Evolutionary conservation across 2,329 filamentous ascomycete species (phyloP).

Genomic region (Botrytis porri): DNA sequence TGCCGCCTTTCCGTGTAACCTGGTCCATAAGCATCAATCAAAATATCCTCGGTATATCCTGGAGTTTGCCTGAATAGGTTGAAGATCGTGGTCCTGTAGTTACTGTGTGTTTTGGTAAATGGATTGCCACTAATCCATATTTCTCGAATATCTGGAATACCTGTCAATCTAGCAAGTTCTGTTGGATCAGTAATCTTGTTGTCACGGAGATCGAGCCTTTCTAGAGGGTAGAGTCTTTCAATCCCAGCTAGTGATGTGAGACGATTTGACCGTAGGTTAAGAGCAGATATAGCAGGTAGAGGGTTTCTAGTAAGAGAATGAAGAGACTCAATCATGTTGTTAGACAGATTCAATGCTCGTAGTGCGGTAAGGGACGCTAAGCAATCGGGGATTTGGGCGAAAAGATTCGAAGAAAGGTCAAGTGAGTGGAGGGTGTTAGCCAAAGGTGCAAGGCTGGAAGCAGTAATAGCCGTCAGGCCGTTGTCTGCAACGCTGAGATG

Average conservation of each 20-base stretch:
- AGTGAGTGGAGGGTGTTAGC: slow-evolving; percentile 87
- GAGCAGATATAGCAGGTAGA: slow-evolving; percentile 85
- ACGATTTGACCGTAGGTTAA: slow-evolving; percentile 88
- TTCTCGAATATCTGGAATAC: slow-evolving; percentile 86
- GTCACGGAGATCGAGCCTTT: slow-evolving; percentile 86
- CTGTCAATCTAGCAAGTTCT: slow-evolving; percentile 84
- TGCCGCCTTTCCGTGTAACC: slow-evolving; percentile 83
- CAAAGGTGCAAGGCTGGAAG: slow-evolving; percentile 73
- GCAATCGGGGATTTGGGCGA: slow-evolving; percentile 91
- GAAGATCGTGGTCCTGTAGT: slow-evolving; percentile 88
- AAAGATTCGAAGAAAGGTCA: slow-evolving; percentile 88
- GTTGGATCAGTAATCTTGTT: slow-evolving; percentile 88
- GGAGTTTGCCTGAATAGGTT: slow-evolving; percentile 90
- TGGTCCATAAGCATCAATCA: slow-evolving; percentile 81
- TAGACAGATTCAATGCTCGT: slow-evolving; percentile 88
- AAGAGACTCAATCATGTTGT: slow-evolving; percentile 96
- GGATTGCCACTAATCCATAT: slow-evolving; percentile 92
- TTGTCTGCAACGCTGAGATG: slow-evolving; percentile 93
- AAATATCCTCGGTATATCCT: slow-evolving; percentile 84
- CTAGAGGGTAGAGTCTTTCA: slow-evolving; percentile 82
- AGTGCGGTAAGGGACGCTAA: slow-evolving; percentile 80
- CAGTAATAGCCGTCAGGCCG: slow-evolving; percentile 74
- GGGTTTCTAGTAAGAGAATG: slow-evolving; percentile 83
- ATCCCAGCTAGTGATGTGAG: slow-evolving; percentile 84
- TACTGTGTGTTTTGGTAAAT: slow-evolving; percentile 80